A percentile compares a stretch with the other conserved stretches of the same genome.
These are phyloP conservation scores for Aspergillus sp. DNA, from an alignment of 2,329 filamentous ascomycete species.

Conservation along the genomic window DNA sequence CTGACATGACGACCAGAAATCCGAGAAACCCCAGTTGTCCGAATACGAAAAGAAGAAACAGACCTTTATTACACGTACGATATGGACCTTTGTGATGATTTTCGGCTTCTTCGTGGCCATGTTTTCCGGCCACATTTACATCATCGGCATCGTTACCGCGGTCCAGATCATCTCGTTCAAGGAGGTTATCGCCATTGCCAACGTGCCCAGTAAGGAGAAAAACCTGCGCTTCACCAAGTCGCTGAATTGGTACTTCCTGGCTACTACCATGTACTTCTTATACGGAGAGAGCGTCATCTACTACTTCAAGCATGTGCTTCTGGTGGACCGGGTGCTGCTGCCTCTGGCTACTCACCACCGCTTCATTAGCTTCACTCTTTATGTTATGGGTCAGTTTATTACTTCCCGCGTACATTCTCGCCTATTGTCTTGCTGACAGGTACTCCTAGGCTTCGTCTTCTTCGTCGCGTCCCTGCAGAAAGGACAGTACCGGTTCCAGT, in stretches of 20 bases:
- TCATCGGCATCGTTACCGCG: constrained; percentile 87
- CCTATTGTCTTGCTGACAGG: constrained; percentile 14
- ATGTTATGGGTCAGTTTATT: constrained; percentile 77
- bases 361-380: constrained; percentile 98
- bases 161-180: constrained; percentile 98
- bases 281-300: constrained; percentile 99
- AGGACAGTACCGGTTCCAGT: constrained; percentile 96
- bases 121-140: constrained; percentile 96
- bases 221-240: constrained; percentile 93
- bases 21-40: constrained; percentile 49
- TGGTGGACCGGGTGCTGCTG: constrained; percentile 89
- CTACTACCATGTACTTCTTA: constrained; percentile 98
- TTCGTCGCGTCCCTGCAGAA: constrained; percentile 94
- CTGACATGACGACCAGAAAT: constrained; percentile 29
- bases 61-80: constrained; percentile 92
- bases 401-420: not conserved
- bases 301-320: constrained; percentile 98
- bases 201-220: constrained; percentile 86
- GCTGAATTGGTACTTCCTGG: constrained; percentile 98
- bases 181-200: constrained; percentile 97
- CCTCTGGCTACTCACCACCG: constrained; percentile 95
- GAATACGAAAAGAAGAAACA: constrained; percentile 99
- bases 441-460: constrained; percentile 80
- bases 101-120: constrained; percentile 85
- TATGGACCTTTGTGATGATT: constrained; percentile 99